Evolutionary conservation across 768 basidiomycete genomes (phyloP), one percentile per base, ranked within the genome.

Genomic region (Amanita exitialis): DNA sequence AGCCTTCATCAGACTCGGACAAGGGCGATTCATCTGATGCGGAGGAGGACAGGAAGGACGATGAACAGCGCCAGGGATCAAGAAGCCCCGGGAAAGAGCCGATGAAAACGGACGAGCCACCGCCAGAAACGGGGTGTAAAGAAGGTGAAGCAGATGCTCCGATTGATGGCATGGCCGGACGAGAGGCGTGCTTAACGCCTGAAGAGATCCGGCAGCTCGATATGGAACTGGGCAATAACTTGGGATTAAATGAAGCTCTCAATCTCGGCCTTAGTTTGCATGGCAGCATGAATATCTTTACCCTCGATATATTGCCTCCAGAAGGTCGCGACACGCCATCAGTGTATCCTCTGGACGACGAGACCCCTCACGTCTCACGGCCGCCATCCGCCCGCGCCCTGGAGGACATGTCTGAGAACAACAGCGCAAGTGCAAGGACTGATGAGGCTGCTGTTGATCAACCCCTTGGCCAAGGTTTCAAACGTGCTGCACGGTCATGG

Each of bases 201-300:
- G 69, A 69, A 54, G 67, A 71, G 50, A 62, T 69, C n/a, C 64
- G 61, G 35, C 61, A 66, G 56, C 57, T 66, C 3, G 63, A 67
- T 43, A 62, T 57, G 12, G 67, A 64, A 9, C 56, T 71, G 25
- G 69, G 67, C 15, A 66, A 68, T 6, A 69, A 73, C 52, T 47
- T 70, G 3, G 69, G 67, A 5, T 56, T 72, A 21, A 63, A 67
- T 46, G 64, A 67, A 21, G 66, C 69, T 15, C 62, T 72, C 38
- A 70, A 74, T 38, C 58, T 72, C 12, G 70, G 67, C 3, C 64
- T 74, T 1, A 69, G 67, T 0, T 63, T 64, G 46, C 58, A 60
- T 25, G 67, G 53, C 46, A 64, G 64, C 1, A 71, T 69, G 66
- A 71, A 70, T 52, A 67, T 66, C 62, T 69, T 70, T 53, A 63